Base-by-base conservation (phyloP, 202 grass and related monocot species). In the Setaria italica region DNA sequence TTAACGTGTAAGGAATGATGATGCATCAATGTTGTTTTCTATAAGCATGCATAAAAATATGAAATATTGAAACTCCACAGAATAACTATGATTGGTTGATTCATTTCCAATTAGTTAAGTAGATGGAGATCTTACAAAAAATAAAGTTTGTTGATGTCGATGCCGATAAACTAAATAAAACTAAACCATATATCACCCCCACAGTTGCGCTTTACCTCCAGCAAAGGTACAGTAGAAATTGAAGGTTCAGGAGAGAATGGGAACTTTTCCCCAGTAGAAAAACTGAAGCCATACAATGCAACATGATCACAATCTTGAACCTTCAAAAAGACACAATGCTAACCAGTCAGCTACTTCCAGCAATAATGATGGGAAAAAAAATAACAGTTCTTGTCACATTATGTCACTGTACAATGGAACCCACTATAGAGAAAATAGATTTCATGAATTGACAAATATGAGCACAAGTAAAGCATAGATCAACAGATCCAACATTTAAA, bases 261-360 rank as follows among this genome's bases (percentile, higher is more conserved):
- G 13, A 84, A 84, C 76, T 73, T 95, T 55, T 99, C 96, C 15
- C 86, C 91, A 63, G 82, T 29, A 90, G 75, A 87, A 88, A 95
- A 89, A 91, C 72, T 82, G 80, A 95, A 99, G 72, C 41, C 68
- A 89, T 92, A 91, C 11, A 99, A 58, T 82, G 50, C 85, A 85
- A 99, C 49, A 70, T 73, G 87, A 67, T 94, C 86, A 88, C 69
- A 75, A 72, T 77, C 90, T 84, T 90, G 87, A 81, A 88, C 83
- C 94, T 97, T 87, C 74, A 92, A 49, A 91, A 84, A 88, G 78
- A 84, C 34, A 83, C 30, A 74, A 90, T 76, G 34, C 3, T 43
- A 80, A 71, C 2, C 33, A 62, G 55, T 82, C 88, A 90, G 66
- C 45, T 87, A 82, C 21, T 84, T 71, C 20, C 21, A 84, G 62